phyloP scores from a whole-genome alignment of 495 filamentous ascomycete species.

The Aspergillus panamensis region DNA sequence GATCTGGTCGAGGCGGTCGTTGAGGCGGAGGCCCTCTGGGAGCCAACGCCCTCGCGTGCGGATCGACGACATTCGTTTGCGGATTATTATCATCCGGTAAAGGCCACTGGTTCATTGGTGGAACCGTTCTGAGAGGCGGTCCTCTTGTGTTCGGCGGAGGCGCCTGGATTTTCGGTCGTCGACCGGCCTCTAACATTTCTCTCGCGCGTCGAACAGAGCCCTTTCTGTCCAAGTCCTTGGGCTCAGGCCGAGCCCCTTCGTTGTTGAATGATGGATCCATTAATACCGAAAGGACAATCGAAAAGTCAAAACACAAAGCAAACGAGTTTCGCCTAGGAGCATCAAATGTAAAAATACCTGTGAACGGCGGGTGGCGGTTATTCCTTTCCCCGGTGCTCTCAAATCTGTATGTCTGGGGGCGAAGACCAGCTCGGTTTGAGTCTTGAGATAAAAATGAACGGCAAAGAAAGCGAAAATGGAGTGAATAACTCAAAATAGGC shows the following conservation, averaged over 20 bases:
- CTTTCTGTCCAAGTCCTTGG: conserved; percentile 18
- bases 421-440: conserved; percentile 16
- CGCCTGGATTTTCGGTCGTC: conserved; percentile 34
- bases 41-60: conserved; percentile 39
- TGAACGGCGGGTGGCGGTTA: not conserved
- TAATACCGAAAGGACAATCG: conserved; percentile 1
- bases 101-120: conserved; percentile 37
- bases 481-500: not conserved
- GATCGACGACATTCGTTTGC: conserved; percentile 31
- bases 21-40: conserved; percentile 59
- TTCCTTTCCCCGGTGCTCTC: not conserved
- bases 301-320: not conserved
- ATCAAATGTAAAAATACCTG: conserved; percentile 3
- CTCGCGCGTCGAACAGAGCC: conserved; percentile 49
- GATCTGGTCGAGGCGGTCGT: conserved; percentile 60
- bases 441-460: conserved; percentile 11
- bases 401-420: not conserved
- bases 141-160: conserved; percentile 26
- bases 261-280: conserved; percentile 19
- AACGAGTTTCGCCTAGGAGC: not conserved
- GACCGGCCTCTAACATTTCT: conserved; percentile 51
- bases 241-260: conserved; percentile 16
- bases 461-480: conserved; percentile 5
- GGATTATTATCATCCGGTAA: conserved; percentile 40
- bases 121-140: conserved; percentile 20